These are phyloP conservation scores for Talinum fruticosum DNA, from an alignment of 148 eudicot genomes.

Conservation along the genomic window DNA sequence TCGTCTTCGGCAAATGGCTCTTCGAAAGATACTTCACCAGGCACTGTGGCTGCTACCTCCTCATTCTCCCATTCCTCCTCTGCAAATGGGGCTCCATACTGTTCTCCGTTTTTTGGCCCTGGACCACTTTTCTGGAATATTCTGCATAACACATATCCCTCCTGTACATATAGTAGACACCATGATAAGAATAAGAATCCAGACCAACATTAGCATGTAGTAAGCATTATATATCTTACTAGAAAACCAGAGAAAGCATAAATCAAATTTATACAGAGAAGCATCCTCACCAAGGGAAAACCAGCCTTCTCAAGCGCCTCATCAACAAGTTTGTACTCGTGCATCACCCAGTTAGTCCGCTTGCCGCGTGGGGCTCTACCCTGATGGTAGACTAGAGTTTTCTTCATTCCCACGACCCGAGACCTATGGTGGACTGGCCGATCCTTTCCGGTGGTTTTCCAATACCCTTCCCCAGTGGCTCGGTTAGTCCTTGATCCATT, in stretches of 20 bases:
- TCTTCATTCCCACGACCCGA: slow-evolving; percentile 67
- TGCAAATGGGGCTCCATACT: slow-evolving; percentile 85
- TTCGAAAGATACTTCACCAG: slow-evolving; percentile 43
- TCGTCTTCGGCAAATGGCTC: slow-evolving; percentile 57
- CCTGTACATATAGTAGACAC: slow-evolving; percentile 44
- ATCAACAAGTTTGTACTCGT: slow-evolving; percentile 77
- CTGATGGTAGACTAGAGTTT: slow-evolving; percentile 81
- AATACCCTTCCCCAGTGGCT: slow-evolving; percentile 80
- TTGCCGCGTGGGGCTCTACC: slow-evolving; percentile 92
- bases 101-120: slow-evolving; percentile 97
- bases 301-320: slow-evolving; percentile 62
- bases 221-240: slow-evolving; percentile 2
- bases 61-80: slow-evolving; percentile 95
- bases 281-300: slow-evolving; percentile 52
- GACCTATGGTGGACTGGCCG: slow-evolving; percentile 51
- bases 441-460: slow-evolving; percentile 92
- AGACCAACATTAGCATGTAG: background rate
- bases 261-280: background rate
- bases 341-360: slow-evolving; percentile 97
- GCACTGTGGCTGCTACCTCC: slow-evolving; percentile 34
- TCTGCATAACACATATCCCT: slow-evolving; percentile 78
- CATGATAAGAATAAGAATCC: no score
- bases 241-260: background rate
- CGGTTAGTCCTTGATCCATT: slow-evolving; percentile 80
- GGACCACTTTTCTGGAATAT: slow-evolving; percentile 96